Base-by-base conservation (phyloP, 495 filamentous ascomycete genomes). In the Extremus antarcticus region DNA sequence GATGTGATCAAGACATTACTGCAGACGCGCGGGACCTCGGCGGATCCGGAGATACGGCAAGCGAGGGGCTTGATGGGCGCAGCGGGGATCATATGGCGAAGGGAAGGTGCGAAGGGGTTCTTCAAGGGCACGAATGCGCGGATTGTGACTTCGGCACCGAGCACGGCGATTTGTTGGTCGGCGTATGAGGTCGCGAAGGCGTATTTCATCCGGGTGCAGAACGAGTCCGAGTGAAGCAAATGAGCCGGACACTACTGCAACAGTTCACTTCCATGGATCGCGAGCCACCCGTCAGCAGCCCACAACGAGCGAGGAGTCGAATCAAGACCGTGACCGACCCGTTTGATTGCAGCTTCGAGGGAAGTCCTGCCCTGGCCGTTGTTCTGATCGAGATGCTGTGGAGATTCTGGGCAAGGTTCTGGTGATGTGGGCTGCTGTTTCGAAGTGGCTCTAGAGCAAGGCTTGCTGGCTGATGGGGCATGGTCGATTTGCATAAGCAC, bases 1-100 rank as follows among this genome's bases (percentile, higher is more conserved):
- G 92, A 98, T 64, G 94, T 97, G 22, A 88, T 97, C 66, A 98
- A 97, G 78, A 98, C 92, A 1, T 79, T 97, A 65, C 74, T 98
- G 54, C 92, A 98, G 67, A 98, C 92, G 20, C 80, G 90, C 55
- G 92, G 92, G 43, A 85, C 82, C 22, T 84, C 88, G 0, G 71
- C 77, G 16, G 92, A 94, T 67, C 66, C 78, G 22, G 90, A 96
- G 68, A 79, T 99, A 51, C 76, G 92, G 50, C 85, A 87, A 54
- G 90, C 86, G 16, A 86, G 81, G 62, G 90, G 92, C 3, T 81
- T 99, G 51, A 72, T 82, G 63, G 80, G 87, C 47, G 89, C 92
- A 1, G 89, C 87, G 48, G 74, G 79, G 54, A 82, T 97, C 55
- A 83, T 99, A 65, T 85, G 87, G 69, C 75, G 80, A 58, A 81